phyloP scores from a whole-genome alignment of 148 eudicot species.

The Beta vulgaris region DNA sequence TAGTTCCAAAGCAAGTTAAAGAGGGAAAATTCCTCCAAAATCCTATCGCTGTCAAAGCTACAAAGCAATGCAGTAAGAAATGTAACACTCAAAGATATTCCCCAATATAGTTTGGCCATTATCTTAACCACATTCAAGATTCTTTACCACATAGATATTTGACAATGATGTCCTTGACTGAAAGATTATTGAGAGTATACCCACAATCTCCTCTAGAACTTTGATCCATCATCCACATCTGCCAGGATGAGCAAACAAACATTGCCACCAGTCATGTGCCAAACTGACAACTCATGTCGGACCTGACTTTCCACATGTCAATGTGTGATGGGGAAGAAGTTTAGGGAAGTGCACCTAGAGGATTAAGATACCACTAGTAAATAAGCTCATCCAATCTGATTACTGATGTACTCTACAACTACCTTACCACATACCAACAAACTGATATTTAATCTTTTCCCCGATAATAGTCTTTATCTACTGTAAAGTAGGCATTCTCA shows the following conservation, averaged over 20 bases:
- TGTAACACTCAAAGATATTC: not conserved
- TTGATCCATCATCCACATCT: not conserved
- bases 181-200: not conserved
- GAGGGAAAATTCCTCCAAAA: not conserved
- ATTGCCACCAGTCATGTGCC: not conserved
- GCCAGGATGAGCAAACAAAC: not conserved
- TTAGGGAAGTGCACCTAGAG: not conserved
- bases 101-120: not conserved
- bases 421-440: not conserved
- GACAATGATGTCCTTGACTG: not conserved
- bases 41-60: not conserved
- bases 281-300: no score
- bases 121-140: not conserved
- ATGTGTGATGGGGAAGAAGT: not conserved
- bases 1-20: not conserved
- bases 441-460: not conserved
- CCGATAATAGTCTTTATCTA: not conserved
- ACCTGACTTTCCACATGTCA: not conserved
- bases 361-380: not conserved
- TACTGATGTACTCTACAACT: not conserved
- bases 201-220: not conserved
- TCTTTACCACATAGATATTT: not conserved
- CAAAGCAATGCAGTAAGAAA: not conserved
- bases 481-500: not conserved
- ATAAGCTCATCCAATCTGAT: not conserved